phyloP scores from a whole-genome alignment of 768 basidiomycete genomes.

The Fomitopsis pulvina region DNA sequence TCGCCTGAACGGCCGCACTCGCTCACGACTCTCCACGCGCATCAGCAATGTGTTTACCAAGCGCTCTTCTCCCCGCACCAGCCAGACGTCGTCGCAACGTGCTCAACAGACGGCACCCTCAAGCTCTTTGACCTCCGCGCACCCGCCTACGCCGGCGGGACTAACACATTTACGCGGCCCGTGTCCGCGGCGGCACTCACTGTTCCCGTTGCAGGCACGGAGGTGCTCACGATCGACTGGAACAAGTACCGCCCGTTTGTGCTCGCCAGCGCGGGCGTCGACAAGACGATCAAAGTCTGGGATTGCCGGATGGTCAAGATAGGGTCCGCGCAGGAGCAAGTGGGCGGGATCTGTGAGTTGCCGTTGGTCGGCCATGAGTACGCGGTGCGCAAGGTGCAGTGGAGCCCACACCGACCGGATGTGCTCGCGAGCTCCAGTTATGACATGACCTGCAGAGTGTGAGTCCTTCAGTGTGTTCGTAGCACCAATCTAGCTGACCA shows the following conservation, averaged over 20 bases:
- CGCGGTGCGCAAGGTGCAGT: conserved; percentile 82
- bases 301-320: conserved; percentile 81
- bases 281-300: conserved; percentile 73
- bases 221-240: conserved; percentile 83
- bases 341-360: conserved; percentile 67
- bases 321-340: conserved; percentile 34
- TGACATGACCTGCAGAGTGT: conserved; percentile 96
- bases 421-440: conserved; percentile 73
- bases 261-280: conserved; percentile 75
- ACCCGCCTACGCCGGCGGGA: conserved; percentile 48
- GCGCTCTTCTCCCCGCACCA: conserved; percentile 91
- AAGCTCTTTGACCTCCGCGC: conserved; percentile 76
- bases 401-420: conserved; percentile 76
- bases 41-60: conserved; percentile 82
- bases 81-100: conserved; percentile 73
- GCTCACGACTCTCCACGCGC: conserved; percentile 74
- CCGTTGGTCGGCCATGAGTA: conserved; percentile 83
- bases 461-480: conserved; percentile 26
- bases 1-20: conserved; percentile 76
- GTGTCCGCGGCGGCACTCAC: conserved; percentile 68
- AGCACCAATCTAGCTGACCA: background rate
- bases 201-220: conserved; percentile 69
- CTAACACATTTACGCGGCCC: conserved; percentile 57
- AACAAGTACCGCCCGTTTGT: conserved; percentile 84
- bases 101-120: conserved; percentile 81